Percentiles rank a stretch among this genome's conserved stretches.
phyloP scores from a whole-genome alignment of 805 yeast genomes.

The Kodamaea fukazawae region DNA sequence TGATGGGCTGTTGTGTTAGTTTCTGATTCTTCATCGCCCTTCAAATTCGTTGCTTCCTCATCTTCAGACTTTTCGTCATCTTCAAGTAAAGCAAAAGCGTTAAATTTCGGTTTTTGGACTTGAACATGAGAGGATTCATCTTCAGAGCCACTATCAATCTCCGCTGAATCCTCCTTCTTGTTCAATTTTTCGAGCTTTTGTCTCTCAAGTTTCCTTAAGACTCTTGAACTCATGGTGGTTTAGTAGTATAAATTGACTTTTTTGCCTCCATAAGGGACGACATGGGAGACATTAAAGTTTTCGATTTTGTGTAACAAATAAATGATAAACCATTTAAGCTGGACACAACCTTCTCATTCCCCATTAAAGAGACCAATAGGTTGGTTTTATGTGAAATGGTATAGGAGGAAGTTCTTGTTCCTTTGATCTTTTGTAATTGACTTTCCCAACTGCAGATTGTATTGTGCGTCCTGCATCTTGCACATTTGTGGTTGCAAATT shows the following conservation, averaged over 20 bases:
- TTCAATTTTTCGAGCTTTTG: conserved; percentile 18
- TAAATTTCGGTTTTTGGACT: conserved; percentile 20
- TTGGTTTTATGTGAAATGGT: no score
- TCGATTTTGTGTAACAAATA: neutral
- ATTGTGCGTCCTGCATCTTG: no score
- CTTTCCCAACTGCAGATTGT: no score
- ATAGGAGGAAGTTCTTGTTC: no score
- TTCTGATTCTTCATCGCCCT: no score
- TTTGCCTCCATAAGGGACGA: neutral
- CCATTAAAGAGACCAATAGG: no score
- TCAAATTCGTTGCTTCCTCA: no score
- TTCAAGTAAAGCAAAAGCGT: conserved; percentile 47
- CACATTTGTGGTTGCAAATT: conserved; percentile 11
- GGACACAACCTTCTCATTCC: no score
- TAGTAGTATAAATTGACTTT: neutral
- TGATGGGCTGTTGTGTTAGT: no score
- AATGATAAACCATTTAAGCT: no score
- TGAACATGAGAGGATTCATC: conserved; percentile 13
- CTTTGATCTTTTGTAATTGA: no score
- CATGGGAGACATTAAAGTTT: neutral
- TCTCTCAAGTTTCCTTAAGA: conserved; percentile 22
- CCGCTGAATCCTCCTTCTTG: conserved; percentile 9
- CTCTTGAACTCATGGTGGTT: conserved; percentile 25
- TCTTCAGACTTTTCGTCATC: conserved; percentile 21
- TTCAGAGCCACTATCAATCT: conserved; percentile 3